Evolutionary conservation across 495 filamentous ascomycete genomes (phyloP).

Genomic region (Neurospora sublineolata): DNA sequence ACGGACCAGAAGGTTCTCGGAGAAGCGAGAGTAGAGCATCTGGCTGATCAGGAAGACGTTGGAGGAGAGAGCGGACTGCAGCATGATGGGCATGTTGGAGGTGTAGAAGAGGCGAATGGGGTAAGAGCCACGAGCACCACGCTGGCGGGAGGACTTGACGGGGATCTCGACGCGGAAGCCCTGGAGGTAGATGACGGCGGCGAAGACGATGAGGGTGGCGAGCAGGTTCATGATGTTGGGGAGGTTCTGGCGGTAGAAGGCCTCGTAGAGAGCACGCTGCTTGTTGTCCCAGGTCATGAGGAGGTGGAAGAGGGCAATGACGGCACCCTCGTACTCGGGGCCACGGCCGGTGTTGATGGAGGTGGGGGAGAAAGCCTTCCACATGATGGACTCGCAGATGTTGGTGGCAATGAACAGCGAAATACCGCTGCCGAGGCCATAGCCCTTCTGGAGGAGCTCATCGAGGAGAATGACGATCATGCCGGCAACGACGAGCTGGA

Average conservation of each 20-base stretch:
- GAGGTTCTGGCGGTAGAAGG: conserved; percentile 98
- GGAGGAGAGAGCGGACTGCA: conserved; percentile 94
- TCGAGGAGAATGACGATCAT: conserved; percentile 98
- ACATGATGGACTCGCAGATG: conserved; percentile 99
- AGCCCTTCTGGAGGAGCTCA: conserved; percentile 98
- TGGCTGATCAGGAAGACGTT: conserved; percentile 98
- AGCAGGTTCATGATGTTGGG: conserved; percentile 99
- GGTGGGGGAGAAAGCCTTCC: conserved; percentile 98
- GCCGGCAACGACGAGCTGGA: conserved; percentile 92
- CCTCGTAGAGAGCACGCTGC: conserved; percentile 90
- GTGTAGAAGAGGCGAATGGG: conserved; percentile 76
- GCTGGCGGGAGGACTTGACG: conserved; percentile 97
- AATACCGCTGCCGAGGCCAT: conserved; percentile 96
- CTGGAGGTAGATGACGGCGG: conserved; percentile 97
- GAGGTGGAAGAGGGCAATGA: conserved; percentile 97
- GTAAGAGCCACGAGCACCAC: conserved; percentile 87
- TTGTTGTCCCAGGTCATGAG: conserved; percentile 98
- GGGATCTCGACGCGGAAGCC: conserved; percentile 99
- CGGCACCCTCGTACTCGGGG: conserved; percentile 97
- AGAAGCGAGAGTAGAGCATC: conserved; percentile 98
- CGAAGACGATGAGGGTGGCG: conserved; percentile 86
- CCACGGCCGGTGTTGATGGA: conserved; percentile 99
- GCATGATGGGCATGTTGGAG: conserved; percentile 98
- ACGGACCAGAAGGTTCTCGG: conserved; percentile 92
- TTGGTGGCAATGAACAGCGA: conserved; percentile 99